Evolutionary conservation across 2,329 filamentous ascomycete species (phyloP).

Genomic region (Capronia epimyces): DNA sequence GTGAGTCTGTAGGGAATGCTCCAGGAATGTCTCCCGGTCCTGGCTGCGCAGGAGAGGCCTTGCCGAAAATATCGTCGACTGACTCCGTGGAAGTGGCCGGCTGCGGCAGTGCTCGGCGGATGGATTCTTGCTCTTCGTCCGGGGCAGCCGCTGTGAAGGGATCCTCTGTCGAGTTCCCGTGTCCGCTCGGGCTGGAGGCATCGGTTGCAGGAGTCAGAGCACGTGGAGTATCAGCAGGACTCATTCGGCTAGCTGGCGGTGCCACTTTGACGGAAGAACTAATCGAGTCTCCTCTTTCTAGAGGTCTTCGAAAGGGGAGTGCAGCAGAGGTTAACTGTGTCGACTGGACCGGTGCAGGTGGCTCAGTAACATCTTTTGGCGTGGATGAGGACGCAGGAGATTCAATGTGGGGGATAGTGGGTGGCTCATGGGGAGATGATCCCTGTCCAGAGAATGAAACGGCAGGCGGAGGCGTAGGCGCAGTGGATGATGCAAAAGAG

Average conservation of each 20-base stretch:
- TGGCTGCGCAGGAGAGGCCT: slow-evolving; percentile 11
- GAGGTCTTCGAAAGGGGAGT: slow-evolving; percentile 60
- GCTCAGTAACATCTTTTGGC: slow-evolving; percentile 30
- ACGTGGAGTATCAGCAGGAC: slow-evolving; percentile 46
- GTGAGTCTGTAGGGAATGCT: slow-evolving; percentile 43
- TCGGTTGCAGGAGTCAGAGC: slow-evolving; percentile 40
- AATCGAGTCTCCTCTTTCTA: slow-evolving; percentile 57
- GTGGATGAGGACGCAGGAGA: slow-evolving; percentile 33
- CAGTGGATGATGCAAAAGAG: slow-evolving; percentile 48
- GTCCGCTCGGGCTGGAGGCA: slow-evolving; percentile 29
- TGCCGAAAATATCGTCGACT: slow-evolving; percentile 20
- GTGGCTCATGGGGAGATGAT: slow-evolving; percentile 49
- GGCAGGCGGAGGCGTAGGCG: slow-evolving; percentile 52
- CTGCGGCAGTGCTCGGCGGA: slow-evolving; percentile 23
- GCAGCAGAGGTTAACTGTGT: slow-evolving; percentile 73
- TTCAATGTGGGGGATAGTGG: slow-evolving; percentile 35
- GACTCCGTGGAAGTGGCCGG: slow-evolving; percentile 3
- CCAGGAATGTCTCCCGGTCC: slow-evolving; percentile 40
- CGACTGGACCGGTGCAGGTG: slow-evolving; percentile 63
- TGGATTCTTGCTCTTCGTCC: slow-evolving; percentile 29
- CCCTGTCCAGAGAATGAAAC: slow-evolving; percentile 53
- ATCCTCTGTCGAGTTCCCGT: slow-evolving; percentile 21
- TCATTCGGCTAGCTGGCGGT: slow-evolving; percentile 62
- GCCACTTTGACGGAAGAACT: slow-evolving; percentile 74
- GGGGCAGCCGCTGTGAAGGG: slow-evolving; percentile 25